Evolutionary conservation across 176 grass and related monocot genomes (phyloP).

Genomic region (Urochloa ruziziensis): DNA sequence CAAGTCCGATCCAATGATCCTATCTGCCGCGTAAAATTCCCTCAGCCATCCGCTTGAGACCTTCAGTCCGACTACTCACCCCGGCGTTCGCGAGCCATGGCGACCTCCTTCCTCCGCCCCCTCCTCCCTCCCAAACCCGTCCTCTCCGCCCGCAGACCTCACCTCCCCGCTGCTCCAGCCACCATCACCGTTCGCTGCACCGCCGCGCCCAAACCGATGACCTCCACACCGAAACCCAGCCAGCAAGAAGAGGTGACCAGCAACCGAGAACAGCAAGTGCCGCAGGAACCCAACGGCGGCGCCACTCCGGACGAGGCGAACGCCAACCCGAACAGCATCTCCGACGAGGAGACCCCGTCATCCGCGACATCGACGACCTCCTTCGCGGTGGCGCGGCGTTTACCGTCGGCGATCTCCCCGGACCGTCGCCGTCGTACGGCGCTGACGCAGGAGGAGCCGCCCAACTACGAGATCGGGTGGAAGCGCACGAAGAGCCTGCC

Average conservation of each 20-base stretch:
- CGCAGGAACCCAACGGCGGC: background rate
- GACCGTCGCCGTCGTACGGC: constrained; percentile 19
- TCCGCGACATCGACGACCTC: constrained; percentile 44
- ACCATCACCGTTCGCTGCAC: constrained; percentile 26
- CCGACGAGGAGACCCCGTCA: constrained; percentile 46
- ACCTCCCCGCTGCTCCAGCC: background rate
- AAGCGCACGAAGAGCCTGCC: constrained; percentile 74
- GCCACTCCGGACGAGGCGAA: constrained; percentile 32
- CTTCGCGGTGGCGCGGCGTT: constrained; percentile 48
- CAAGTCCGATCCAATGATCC: too few relatives aligned
- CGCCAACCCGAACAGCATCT: constrained; percentile 32
- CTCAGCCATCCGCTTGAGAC: constrained; percentile 16
- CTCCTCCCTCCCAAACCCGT: constrained; percentile 42
- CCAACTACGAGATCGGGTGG: constrained; percentile 91
- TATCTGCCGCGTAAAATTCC: constrained; percentile 2
- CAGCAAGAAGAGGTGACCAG: constrained; percentile 30
- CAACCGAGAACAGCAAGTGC: background rate
- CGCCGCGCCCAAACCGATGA: background rate
- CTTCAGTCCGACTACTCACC: constrained; percentile 17
- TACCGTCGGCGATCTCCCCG: constrained; percentile 55
- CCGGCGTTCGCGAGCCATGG: constrained; percentile 45
- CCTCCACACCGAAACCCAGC: background rate
- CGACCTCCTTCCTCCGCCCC: constrained; percentile 41
- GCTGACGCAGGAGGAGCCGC: constrained; percentile 61
- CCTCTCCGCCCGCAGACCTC: constrained; percentile 21